Percentiles rank a stretch among this genome's conserved stretches.
Conservation (phyloP, 345 rosid species). For the Dipteronia dyeriana region DNA sequence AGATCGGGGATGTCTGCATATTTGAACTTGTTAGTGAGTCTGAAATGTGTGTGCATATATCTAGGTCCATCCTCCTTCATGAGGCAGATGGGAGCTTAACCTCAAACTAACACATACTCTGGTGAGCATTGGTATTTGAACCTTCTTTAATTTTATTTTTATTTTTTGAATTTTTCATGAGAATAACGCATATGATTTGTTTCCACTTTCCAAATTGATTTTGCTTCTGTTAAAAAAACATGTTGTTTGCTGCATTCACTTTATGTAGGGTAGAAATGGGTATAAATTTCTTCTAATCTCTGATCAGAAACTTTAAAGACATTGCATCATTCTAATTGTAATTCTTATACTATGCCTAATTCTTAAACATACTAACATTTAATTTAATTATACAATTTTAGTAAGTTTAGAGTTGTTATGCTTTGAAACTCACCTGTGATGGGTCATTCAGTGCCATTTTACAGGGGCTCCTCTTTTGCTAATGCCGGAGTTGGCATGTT, state of each 20-base stretch:
- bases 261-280: background rate
- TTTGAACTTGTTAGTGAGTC: slow-evolving; percentile 55
- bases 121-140: slow-evolving; percentile 12
- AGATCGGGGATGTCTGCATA: slow-evolving; percentile 57
- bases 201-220: background rate
- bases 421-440: background rate
- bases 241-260: background rate
- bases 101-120: background rate
- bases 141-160: background rate
- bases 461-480: background rate
- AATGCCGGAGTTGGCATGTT: background rate
- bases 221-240: background rate
- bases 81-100: slow-evolving; percentile 14
- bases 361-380: background rate
- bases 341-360: background rate
- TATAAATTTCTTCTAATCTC: background rate
- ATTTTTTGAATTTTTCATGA: background rate
- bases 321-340: background rate
- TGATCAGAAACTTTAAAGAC: background rate
- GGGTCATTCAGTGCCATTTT: background rate
- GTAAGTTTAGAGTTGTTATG: background rate
- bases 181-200: background rate
- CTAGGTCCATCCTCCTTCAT: slow-evolving; percentile 28
- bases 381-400: background rate
- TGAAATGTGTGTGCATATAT: slow-evolving; percentile 62